phyloP scores from a whole-genome alignment of 108 stramenopile species.

The Stephanodiscus minutulus region DNA sequence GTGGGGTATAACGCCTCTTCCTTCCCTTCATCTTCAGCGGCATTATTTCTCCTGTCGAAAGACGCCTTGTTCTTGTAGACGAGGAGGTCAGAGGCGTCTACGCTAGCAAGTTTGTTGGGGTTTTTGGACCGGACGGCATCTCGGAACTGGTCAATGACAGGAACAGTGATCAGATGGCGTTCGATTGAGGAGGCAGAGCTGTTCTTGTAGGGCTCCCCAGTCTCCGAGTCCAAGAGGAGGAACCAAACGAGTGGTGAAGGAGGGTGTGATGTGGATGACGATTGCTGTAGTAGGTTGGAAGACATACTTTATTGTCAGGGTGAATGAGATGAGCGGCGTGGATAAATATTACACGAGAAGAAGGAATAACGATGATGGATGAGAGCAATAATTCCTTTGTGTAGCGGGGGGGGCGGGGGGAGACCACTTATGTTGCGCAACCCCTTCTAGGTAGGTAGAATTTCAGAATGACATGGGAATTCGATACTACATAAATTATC shows the following conservation, averaged over 20 bases:
- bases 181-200: slow-evolving; percentile 1
- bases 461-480: too few relatives aligned
- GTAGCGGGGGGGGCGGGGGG: too few relatives aligned
- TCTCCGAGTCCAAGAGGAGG: slow-evolving; percentile 6
- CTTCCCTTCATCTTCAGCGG: slow-evolving; percentile 9
- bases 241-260: slow-evolving; percentile 5
- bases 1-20: slow-evolving; percentile 13
- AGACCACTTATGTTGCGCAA: too few relatives aligned
- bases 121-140: neutral
- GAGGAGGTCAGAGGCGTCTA: neutral
- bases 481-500: too few relatives aligned
- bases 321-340: neutral
- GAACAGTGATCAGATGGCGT: neutral
- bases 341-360: neutral
- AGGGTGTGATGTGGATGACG: neutral
- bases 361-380: too few relatives aligned
- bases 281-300: too few relatives aligned
- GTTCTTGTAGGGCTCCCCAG: slow-evolving; percentile 7
- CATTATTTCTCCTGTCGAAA: neutral
- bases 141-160: slow-evolving; percentile 8
- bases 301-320: too few relatives aligned
- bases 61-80: slow-evolving; percentile 8
- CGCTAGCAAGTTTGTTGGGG: neutral
- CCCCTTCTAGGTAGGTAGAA: too few relatives aligned
- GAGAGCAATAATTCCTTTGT: too few relatives aligned